A percentile compares a stretch with the other conserved stretches of the same genome.
Conservation (phyloP, 2,329 filamentous ascomycete genomes). For the Clonostachys solani region DNA sequence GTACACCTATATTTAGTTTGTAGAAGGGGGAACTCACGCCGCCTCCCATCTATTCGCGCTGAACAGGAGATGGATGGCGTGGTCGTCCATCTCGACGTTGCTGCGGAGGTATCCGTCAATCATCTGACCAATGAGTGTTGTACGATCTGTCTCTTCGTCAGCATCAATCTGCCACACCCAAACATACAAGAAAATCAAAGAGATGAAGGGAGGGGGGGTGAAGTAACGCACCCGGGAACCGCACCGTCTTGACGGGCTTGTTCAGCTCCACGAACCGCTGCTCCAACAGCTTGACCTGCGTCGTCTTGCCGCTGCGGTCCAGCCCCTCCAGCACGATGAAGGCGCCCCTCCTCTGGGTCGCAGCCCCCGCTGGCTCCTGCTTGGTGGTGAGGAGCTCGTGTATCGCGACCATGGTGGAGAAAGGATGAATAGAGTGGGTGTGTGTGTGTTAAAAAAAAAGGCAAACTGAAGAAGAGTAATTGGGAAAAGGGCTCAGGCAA, state of each 20-base stretch:
- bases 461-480: too few species aligned
- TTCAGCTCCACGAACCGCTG: slow-evolving; percentile 45
- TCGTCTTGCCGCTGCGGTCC: slow-evolving; percentile 88
- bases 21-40: slow-evolving; percentile 32
- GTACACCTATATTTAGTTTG: neutral
- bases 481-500: too few species aligned
- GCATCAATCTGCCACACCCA: neutral
- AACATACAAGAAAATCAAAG: neutral
- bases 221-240: slow-evolving; percentile 45
- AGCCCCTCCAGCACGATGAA: slow-evolving; percentile 85
- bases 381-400: too few species aligned
- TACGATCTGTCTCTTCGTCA: slow-evolving; percentile 54
- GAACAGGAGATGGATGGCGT: slow-evolving; percentile 86
- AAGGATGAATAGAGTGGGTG: too few species aligned
- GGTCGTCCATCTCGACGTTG: slow-evolving; percentile 72
- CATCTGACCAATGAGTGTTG: slow-evolving; percentile 80
- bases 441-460: too few species aligned
- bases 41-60: slow-evolving; percentile 88
- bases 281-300: slow-evolving; percentile 72
- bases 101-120: slow-evolving; percentile 80
- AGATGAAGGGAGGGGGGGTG: neutral
- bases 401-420: too few species aligned
- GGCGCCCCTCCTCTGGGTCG: slow-evolving; percentile 41
- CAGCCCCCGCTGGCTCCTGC: too few species aligned
- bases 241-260: slow-evolving; percentile 44